Conservation (phyloP, 805 yeast species). For the Candida orba region DNA sequence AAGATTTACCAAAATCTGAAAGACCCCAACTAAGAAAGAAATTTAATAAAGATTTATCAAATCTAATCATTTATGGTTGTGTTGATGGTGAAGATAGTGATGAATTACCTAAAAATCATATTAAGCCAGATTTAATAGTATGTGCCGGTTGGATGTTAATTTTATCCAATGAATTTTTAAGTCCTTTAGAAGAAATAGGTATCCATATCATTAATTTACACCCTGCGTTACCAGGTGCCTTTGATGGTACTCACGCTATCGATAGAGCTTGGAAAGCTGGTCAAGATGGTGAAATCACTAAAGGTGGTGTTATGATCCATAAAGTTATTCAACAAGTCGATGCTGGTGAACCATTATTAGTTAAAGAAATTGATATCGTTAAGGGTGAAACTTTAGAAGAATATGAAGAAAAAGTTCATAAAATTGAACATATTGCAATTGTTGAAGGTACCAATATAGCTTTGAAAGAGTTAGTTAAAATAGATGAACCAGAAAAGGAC, state of each 20-base stretch:
- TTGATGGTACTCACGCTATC: conserved; percentile 96
- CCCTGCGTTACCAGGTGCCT: conserved; percentile 95
- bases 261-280: conserved; percentile 96
- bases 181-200: conserved; percentile 49
- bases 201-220: conserved; percentile 88
- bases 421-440: conserved; percentile 80
- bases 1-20: conserved; percentile 63
- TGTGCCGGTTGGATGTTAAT: conserved; percentile 99
- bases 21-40: conserved; percentile 56
- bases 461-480: conserved; percentile 24
- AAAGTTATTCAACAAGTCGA: conserved; percentile 95
- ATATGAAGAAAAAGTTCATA: conserved; percentile 80
- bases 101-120: conserved; percentile 23
- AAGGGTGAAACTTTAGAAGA: conserved; percentile 72
- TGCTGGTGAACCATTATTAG: conserved; percentile 82
- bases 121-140: conserved; percentile 76
- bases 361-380: conserved; percentile 64
- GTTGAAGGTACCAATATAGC: conserved; percentile 83
- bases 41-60: conserved; percentile 77
- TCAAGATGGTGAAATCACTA: conserved; percentile 65
- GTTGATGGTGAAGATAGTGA: conserved; percentile 26
- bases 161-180: conserved; percentile 67
- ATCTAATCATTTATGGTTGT: conserved; percentile 47
- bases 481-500: not conserved
- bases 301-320: conserved; percentile 95